Percentiles rank a stretch among this genome's conserved stretches.
These are phyloP conservation scores for Neofusicoccum cordaticola DNA, from an alignment of 2,329 filamentous ascomycete genomes.

Conservation along the genomic window DNA sequence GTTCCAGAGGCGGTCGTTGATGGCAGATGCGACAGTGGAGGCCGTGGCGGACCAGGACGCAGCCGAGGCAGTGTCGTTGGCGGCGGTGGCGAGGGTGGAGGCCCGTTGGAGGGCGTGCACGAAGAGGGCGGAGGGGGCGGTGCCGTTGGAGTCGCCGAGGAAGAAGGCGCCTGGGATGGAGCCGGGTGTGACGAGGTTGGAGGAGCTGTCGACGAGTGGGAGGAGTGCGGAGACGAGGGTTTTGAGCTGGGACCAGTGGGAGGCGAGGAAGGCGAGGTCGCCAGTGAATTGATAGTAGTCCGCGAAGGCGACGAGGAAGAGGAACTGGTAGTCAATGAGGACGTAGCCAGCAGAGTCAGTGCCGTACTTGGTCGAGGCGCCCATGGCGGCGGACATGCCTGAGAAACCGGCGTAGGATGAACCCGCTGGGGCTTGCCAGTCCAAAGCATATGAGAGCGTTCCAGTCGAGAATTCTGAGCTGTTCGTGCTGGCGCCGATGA, in stretches of 20 bases:
- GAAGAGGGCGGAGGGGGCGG: constrained; percentile 26
- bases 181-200: constrained; percentile 24
- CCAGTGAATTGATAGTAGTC: constrained; percentile 28
- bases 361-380: constrained; percentile 14
- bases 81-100: constrained; percentile 28
- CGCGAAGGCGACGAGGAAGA: constrained; percentile 28
- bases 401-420: constrained; percentile 19
- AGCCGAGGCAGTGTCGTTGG: constrained; percentile 29
- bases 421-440: constrained; percentile 22
- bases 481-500: constrained; percentile 36
- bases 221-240: constrained; percentile 22
- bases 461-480: constrained; percentile 36
- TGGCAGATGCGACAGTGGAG: constrained; percentile 22
- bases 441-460: constrained; percentile 32
- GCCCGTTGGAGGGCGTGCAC: constrained; percentile 28
- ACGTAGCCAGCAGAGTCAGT: constrained; percentile 11
- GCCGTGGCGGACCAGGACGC: constrained; percentile 24
- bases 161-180: constrained; percentile 22
- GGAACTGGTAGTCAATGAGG: constrained; percentile 32
- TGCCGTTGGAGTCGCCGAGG: constrained; percentile 31
- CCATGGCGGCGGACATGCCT: constrained; percentile 18
- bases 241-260: constrained; percentile 28
- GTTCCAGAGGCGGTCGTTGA: constrained; percentile 37
- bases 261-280: constrained; percentile 20
- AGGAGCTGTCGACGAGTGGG: constrained; percentile 27